Base-by-base conservation (phyloP, 2,329 filamentous ascomycete species). In the Scolecobasidium constrictum region DNA sequence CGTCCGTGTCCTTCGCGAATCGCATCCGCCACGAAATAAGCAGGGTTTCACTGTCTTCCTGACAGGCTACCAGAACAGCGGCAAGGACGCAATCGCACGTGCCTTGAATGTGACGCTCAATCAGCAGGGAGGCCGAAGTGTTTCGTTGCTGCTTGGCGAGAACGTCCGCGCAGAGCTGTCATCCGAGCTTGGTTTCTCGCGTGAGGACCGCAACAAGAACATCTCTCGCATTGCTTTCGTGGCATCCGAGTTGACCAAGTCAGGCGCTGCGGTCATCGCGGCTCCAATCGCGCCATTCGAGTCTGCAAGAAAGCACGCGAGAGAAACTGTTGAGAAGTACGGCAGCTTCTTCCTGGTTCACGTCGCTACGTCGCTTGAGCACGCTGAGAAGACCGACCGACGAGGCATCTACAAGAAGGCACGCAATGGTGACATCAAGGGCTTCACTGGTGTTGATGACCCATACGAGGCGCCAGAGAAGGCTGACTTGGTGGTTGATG, bases 11-110 rank as follows among this genome's bases (percentile, higher is more conserved):
- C 82, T 98, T 48, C 82, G 92, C 57, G 88, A 98, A 71, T 94
- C 90, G 53, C 92, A 96, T 72, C 92, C 90, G 39, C 79, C 93
- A 40, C 84, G 92, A 52, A 81, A 78, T 55, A 77, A 82, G 59
- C 93, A 98, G 72, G 92, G 92, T 50, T 98, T 98, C 77, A 96
- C 92, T 49, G 77, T 98, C 66, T 95, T 98, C 80, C 75, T 98
- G 51, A 96, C 92, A 3, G 92, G 92, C 48, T 95, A 92, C 74
- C 82, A 84, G 63, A 98, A 96, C 79, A 84, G 78, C 46, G 92
- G 92, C 66, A 98, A 98, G 73, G 90, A 96, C 66, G 85, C 92
- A 61, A 84, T 98, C 54, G 92, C 87, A 41, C 86, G 92, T 54
- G 92, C 92, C 34, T 76, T 98, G 48, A 92, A 98, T 68, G 86